A percentile compares a stretch with the other conserved stretches of the same genome.
Evolutionary conservation across 352 stramenopile genomes (phyloP).

Genomic region (Ophiocytium majus): DNA sequence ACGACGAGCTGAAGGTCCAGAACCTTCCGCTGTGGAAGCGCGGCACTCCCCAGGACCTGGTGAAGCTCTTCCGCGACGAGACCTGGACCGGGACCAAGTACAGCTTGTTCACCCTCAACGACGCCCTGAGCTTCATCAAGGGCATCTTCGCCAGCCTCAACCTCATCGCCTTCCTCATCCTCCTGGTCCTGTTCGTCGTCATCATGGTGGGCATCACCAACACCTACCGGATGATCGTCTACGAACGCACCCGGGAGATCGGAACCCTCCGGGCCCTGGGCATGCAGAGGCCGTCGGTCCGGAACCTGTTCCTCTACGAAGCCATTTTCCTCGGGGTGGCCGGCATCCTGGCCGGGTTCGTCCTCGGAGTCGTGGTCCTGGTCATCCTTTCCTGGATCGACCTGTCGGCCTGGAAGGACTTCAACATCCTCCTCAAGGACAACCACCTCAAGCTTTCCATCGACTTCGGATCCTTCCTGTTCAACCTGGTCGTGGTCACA

Average conservation of each 20-base stretch:
- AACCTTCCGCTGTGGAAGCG: not conserved
- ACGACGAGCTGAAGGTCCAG: not conserved
- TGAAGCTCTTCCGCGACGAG: not conserved
- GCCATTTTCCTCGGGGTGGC: not conserved
- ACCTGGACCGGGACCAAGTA: not conserved
- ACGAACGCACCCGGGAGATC: not conserved
- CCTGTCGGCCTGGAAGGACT: not conserved
- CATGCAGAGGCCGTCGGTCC: not conserved
- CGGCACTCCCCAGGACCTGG: not conserved
- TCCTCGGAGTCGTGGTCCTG: too few relatives aligned
- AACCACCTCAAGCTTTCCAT: too few relatives aligned
- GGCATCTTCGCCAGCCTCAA: not conserved
- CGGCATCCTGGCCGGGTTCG: not conserved
- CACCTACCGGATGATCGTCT: not conserved
- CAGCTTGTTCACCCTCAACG: too few relatives aligned
- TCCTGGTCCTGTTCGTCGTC: not conserved
- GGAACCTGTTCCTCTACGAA: not conserved
- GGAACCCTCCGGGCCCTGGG: not conserved
- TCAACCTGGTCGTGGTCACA: not conserved
- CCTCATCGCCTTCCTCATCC: not conserved
- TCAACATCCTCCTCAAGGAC: too few relatives aligned
- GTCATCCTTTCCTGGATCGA: conserved; percentile 3
- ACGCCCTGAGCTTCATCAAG: too few relatives aligned
- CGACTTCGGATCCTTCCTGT: not conserved
- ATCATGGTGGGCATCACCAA: not conserved